These are phyloP conservation scores for Neofusicoccum umdonicola DNA, from an alignment of 2,329 filamentous ascomycete genomes.

Conservation along the genomic window DNA sequence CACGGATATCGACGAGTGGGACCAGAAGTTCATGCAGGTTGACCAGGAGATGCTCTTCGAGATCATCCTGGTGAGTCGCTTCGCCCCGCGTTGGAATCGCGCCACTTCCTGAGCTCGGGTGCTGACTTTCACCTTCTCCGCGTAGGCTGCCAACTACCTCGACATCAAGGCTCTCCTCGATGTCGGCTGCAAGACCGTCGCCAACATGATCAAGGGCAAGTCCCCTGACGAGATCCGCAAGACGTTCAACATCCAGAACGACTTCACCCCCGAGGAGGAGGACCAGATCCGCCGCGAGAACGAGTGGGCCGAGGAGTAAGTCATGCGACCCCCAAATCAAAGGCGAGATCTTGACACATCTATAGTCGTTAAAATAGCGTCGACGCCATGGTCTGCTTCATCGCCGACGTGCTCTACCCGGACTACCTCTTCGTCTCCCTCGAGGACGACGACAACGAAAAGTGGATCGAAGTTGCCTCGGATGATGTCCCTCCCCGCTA, in stretches of 20 bases:
- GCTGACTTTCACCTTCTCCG: not conserved
- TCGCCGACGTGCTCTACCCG: not conserved
- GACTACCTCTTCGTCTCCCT: not conserved
- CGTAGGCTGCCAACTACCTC: constrained; percentile 91
- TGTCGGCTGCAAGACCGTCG: constrained; percentile 98
- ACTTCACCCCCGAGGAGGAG: constrained; percentile 98
- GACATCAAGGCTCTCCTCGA: constrained; percentile 98
- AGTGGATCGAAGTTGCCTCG: no score
- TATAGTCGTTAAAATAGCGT: not conserved
- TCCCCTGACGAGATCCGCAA: constrained; percentile 98
- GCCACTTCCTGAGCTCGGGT: not conserved
- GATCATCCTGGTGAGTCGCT: constrained; percentile 78
- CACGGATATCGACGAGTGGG: constrained; percentile 99
- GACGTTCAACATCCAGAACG: constrained; percentile 99
- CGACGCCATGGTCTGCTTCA: not conserved
- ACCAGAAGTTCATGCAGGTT: constrained; percentile 99
- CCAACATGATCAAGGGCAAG: constrained; percentile 99
- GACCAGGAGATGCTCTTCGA: constrained; percentile 99
- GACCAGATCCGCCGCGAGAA: constrained; percentile 73
- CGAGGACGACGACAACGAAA: no score
- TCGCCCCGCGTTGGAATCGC: not conserved
- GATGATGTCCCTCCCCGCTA: no score
- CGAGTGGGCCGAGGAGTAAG: constrained; percentile 48
- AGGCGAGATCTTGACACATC: not conserved
- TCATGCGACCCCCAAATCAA: not conserved